Evolutionary conservation across 1,284 basidiomycete genomes (phyloP).

Genomic region (Moesziomyces parantarcticus): DNA sequence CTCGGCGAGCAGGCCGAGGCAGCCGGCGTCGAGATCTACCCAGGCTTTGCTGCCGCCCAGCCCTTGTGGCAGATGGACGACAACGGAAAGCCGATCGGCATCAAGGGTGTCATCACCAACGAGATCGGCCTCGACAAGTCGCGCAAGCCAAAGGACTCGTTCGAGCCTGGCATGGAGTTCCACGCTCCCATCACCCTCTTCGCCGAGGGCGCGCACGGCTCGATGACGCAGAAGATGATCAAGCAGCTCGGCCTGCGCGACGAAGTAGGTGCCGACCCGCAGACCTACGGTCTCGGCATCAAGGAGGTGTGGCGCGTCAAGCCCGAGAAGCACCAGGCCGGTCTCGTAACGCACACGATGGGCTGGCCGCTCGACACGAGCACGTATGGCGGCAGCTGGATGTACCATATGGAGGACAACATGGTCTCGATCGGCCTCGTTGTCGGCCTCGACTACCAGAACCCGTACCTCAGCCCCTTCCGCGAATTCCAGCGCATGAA

Average conservation of each 20-base stretch:
- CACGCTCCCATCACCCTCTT: slow-evolving; percentile 92
- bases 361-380: slow-evolving; percentile 88
- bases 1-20: slow-evolving; percentile 88
- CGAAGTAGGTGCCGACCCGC: slow-evolving; percentile 77
- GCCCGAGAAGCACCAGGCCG: slow-evolving; percentile 80
- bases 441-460: slow-evolving; percentile 91
- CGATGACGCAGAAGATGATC: slow-evolving; percentile 84
- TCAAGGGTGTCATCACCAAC: slow-evolving; percentile 89
- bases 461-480: slow-evolving; percentile 93
- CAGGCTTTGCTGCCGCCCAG: slow-evolving; percentile 91
- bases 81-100: slow-evolving; percentile 72
- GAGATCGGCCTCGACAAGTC: slow-evolving; percentile 90
- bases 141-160: slow-evolving; percentile 83
- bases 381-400: slow-evolving; percentile 93
- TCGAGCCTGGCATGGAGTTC: slow-evolving; percentile 98
- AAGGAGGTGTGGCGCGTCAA: slow-evolving; percentile 98
- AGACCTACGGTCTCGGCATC: slow-evolving; percentile 95
- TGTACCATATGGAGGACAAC: slow-evolving; percentile 95
- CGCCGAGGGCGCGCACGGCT: slow-evolving; percentile 95
- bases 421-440: slow-evolving; percentile 92
- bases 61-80: slow-evolving; percentile 79
- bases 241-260: slow-evolving; percentile 82
- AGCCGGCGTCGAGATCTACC: slow-evolving; percentile 94
- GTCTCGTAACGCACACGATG: slow-evolving; percentile 90
- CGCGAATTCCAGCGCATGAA: slow-evolving; percentile 96